Evolutionary conservation across 176 grass and related monocot species (phyloP), one percentile per base, ranked within the genome.

Genomic region (Eleusine coracana): DNA sequence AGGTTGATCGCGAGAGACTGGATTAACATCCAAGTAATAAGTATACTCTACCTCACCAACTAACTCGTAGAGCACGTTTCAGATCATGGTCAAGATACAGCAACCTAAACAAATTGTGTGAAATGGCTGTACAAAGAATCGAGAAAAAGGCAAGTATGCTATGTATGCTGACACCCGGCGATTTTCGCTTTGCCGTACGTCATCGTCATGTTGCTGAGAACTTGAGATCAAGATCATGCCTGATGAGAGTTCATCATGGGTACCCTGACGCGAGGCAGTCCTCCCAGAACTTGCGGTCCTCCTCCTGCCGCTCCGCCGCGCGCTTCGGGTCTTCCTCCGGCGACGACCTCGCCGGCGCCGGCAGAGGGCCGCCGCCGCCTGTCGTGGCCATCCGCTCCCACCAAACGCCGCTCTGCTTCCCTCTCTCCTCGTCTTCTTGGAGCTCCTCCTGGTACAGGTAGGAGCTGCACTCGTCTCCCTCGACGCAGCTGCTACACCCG

Each of bases 271-370:
- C 83, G 81, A 97, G 88, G 83, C 94, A 97, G 68, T 85, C 80
- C 36, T 92, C 92, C 90, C 92, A 97, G 75, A 97, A 97, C 73
- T 89, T 83, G 80, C 86, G 87, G 40, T 89, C 82, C 87, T 91
- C 85, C 65, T 91, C 84, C 84, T 52, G 88, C 80, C 85, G 62
- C 78, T 69, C 70, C 58, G 64, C 60, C 68, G 25, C 74, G 20
- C 73, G 34, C 73, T 76, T 71, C 36, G 81, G 74, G 10, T 86
- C 83, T 82, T 86, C 80, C 61, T 44, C 50, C 67, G 17, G 16
- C 79, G 12, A 4, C 36, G 0, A 63, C 15, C 54, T 23, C 55
- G 20, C 21, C 55, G 25, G 18, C 37, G 3, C 18, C 51, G 15
- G 15, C 28, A 56, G 4, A 8, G 9, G 12, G 16, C 9, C 18